phyloP scores from a whole-genome alignment of 148 eudicot species.

The Vaccinium myrtillus region DNA sequence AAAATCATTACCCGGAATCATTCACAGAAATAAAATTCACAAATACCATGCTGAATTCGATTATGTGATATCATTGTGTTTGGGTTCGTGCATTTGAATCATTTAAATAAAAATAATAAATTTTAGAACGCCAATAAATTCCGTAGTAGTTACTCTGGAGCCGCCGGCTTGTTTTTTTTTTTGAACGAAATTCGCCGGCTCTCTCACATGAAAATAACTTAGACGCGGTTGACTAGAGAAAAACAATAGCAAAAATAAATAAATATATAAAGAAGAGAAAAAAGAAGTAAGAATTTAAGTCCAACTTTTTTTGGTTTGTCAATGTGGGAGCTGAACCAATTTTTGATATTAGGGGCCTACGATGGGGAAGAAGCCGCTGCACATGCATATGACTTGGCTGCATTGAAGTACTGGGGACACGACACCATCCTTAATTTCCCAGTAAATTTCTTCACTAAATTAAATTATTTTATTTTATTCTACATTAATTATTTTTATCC shows the following conservation, averaged over 20 bases:
- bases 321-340: conserved; percentile 7
- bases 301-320: too few species aligned
- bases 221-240: neutral
- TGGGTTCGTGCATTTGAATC: neutral
- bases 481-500: neutral
- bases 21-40: neutral
- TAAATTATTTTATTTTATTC: neutral
- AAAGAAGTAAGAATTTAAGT: neutral
- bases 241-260: too few species aligned
- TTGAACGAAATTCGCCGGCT: neutral
- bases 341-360: conserved; percentile 66
- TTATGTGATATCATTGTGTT: too few species aligned
- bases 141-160: neutral
- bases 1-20: neutral
- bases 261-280: too few species aligned
- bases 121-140: neutral
- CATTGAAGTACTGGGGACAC: conserved; percentile 89
- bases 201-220: neutral
- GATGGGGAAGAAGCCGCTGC: conserved; percentile 87
- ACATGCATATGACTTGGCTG: conserved; percentile 89
- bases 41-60: neutral
- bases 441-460: conserved; percentile 29
- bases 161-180: neutral
- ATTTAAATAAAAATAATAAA: neutral
- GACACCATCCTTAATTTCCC: conserved; percentile 75